Evolutionary conservation across 148 eudicot species (phyloP).

Genomic region (Heliosperma pusillum): DNA sequence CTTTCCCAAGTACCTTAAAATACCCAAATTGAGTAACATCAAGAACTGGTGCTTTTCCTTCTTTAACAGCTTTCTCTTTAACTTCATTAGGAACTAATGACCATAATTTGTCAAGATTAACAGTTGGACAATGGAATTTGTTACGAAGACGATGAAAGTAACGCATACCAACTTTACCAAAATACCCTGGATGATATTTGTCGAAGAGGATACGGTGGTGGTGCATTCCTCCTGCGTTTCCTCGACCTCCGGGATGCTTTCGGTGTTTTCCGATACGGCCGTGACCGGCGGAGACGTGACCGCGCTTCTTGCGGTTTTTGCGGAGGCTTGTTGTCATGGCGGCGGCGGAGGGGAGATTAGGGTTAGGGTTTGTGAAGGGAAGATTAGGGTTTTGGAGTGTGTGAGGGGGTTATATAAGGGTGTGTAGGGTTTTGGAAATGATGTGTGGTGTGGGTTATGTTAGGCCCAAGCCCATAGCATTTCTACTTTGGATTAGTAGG

Average conservation of each 20-base stretch:
- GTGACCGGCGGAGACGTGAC: slow-evolving; percentile 50
- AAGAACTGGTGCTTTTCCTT: slow-evolving; percentile 34
- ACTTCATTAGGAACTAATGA: slow-evolving; percentile 38
- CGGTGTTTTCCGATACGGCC: slow-evolving; percentile 54
- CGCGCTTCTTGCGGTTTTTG: slow-evolving; percentile 57
- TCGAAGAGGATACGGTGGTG: slow-evolving; percentile 54
- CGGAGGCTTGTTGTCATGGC: slow-evolving; percentile 36
- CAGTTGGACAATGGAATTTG: slow-evolving; percentile 45
- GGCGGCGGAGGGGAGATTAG: background rate
- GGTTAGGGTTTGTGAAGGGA: background rate
- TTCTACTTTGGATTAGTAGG: too few species aligned
- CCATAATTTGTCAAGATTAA: slow-evolving; percentile 48
- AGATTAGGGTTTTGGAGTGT: background rate
- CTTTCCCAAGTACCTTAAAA: slow-evolving; percentile 50
- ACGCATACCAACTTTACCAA: slow-evolving; percentile 52
- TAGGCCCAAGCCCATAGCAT: background rate
- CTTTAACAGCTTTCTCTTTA: slow-evolving; percentile 31
- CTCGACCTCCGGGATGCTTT: slow-evolving; percentile 57
- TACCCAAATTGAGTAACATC: slow-evolving; percentile 48
- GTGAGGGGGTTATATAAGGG: background rate
- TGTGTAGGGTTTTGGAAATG: background rate
- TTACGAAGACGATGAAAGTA: slow-evolving; percentile 45
- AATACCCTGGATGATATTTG: slow-evolving; percentile 56
- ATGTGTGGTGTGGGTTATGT: background rate
- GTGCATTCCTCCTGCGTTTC: slow-evolving; percentile 58